phyloP scores from a whole-genome alignment of 2,329 filamentous ascomycete genomes.

The Aureobasidium sp. region DNA sequence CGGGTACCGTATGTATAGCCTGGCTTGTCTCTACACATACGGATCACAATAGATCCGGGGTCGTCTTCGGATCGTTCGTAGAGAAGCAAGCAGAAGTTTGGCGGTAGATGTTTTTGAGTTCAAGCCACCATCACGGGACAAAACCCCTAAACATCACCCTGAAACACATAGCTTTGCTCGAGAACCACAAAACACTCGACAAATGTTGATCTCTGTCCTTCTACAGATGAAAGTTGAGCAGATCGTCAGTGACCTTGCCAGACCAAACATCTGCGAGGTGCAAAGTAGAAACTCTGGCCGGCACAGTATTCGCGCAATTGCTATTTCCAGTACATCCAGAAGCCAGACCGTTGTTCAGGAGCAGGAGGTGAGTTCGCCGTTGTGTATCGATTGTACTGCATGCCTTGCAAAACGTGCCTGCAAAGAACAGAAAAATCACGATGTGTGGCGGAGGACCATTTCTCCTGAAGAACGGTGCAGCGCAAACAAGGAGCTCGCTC shows the following conservation, averaged over 20 bases:
- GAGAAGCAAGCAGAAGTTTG: not conserved
- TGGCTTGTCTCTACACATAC: not conserved
- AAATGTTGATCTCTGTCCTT: not conserved
- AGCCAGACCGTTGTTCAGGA: constrained; percentile 9
- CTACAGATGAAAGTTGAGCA: not conserved
- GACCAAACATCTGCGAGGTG: not conserved
- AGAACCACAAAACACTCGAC: not conserved
- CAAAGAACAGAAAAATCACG: not conserved
- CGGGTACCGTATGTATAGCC: not conserved
- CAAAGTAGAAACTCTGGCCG: not conserved
- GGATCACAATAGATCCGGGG: not conserved
- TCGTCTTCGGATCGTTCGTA: not conserved
- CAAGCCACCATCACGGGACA: not conserved
- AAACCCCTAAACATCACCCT: constrained; percentile 11
- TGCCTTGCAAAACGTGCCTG: not conserved
- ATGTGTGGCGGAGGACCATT: not conserved
- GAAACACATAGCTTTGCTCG: not conserved
- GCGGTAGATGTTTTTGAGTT: not conserved
- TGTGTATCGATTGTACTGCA: not conserved
- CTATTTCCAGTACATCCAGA: not conserved
- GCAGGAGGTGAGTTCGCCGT: constrained; percentile 14
- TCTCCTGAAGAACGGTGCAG: constrained; percentile 10
- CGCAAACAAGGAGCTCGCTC: not conserved
- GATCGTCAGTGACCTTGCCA: not conserved
- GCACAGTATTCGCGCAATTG: not conserved